Conservation (phyloP, 2,329 filamentous ascomycete species). For the Sclerotinia minor region DNA sequence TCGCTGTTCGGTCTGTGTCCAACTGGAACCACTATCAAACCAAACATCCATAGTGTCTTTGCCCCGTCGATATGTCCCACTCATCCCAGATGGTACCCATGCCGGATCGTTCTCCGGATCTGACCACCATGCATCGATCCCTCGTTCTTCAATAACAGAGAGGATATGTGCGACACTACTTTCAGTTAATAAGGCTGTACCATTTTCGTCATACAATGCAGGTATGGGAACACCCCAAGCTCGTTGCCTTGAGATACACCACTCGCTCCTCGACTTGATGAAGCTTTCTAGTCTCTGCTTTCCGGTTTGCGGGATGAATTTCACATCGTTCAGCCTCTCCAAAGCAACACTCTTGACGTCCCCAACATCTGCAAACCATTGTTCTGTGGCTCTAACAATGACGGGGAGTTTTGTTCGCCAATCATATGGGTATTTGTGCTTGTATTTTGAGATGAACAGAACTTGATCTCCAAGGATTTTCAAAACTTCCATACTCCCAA, state of each 20-base stretch:
- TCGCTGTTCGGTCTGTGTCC: conserved; percentile 60
- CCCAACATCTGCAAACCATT: conserved; percentile 95
- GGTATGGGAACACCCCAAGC: conserved; percentile 98
- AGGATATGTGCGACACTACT: conserved; percentile 85
- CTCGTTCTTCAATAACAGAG: conserved; percentile 69
- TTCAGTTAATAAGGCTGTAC: conserved; percentile 75
- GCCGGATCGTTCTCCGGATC: conserved; percentile 71
- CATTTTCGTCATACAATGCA: conserved; percentile 73
- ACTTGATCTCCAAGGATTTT: conserved; percentile 66
- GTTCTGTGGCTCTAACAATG: conserved; percentile 86
- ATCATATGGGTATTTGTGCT: conserved; percentile 96
- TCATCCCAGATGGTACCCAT: conserved; percentile 72
- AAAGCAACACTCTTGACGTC: conserved; percentile 76
- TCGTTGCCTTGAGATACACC: conserved; percentile 96
- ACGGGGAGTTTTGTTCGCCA: conserved; percentile 95
- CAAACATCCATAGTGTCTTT: conserved; percentile 99
- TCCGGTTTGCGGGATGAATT: conserved; percentile 76
- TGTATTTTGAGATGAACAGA: conserved; percentile 67
- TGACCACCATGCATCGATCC: conserved; percentile 93
- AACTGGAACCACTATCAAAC: conserved; percentile 98
- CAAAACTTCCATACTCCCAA: conserved; percentile 69
- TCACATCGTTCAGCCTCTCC: conserved; percentile 66
- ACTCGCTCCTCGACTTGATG: conserved; percentile 83
- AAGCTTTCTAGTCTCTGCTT: conserved; percentile 79
- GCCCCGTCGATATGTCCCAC: conserved; percentile 67